Percentiles rank a stretch among this genome's conserved stretches.
These are phyloP conservation scores for Talaromyces sp. DNA, from an alignment of 2,329 filamentous ascomycete species.

Conservation along the genomic window DNA sequence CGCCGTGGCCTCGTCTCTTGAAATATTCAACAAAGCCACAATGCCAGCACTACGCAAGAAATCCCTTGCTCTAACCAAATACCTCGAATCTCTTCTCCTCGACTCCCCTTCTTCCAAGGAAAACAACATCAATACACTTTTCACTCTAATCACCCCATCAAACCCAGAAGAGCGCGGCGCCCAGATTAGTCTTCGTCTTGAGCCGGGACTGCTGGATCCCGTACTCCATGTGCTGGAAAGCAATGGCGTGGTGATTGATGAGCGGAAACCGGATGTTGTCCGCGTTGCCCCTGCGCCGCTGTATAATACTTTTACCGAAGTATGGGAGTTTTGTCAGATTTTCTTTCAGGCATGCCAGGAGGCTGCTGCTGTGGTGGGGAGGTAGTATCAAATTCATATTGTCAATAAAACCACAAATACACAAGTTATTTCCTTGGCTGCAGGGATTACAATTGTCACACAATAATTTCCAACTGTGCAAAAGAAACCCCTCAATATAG, in stretches of 20 bases:
- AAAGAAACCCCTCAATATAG: too few relatives aligned
- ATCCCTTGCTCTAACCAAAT: constrained; percentile 68
- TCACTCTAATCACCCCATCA: constrained; percentile 64
- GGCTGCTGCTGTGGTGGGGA: constrained; percentile 17
- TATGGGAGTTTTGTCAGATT: constrained; percentile 55
- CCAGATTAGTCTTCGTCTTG: constrained; percentile 70
- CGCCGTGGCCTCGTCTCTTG: constrained; percentile 66
- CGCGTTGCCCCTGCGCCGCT: constrained; percentile 77
- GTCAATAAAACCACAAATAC: neutral
- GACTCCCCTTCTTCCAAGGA: constrained; percentile 25
- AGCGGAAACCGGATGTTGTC: constrained; percentile 80
- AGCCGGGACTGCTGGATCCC: constrained; percentile 63
- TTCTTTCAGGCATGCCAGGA: constrained; percentile 47
- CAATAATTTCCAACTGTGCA: too few relatives aligned
- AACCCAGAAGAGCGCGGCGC: constrained; percentile 66
- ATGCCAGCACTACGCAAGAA: constrained; percentile 67
- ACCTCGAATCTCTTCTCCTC: constrained; percentile 64
- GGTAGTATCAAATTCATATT: neutral
- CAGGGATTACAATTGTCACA: too few relatives aligned
- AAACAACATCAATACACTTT: constrained; percentile 36
- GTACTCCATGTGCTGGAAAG: constrained; percentile 61
- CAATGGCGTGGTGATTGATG: constrained; percentile 71
- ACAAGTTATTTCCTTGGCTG: too few relatives aligned
- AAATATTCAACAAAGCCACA: constrained; percentile 66
- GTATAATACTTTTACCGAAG: constrained; percentile 76